Evolutionary conservation across 78 protist genomes (phyloP).

Genomic region (Speleostelium caveatum): DNA sequence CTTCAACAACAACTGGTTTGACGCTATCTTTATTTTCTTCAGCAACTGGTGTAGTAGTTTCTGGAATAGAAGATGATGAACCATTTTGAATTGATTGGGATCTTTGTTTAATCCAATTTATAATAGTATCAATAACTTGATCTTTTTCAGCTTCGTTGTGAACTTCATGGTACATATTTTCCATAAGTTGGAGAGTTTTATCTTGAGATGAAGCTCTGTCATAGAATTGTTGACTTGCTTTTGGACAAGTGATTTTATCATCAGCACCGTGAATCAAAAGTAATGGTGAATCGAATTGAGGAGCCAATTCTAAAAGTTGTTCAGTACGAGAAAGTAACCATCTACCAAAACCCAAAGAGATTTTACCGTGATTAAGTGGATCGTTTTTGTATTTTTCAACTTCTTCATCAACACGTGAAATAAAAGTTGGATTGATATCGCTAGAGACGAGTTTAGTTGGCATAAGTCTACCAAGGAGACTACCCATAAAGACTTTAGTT

Average conservation of each 20-base stretch:
- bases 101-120: slow-evolving; percentile 48
- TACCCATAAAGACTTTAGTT: slow-evolving; percentile 34
- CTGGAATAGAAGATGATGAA: background rate
- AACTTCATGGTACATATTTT: slow-evolving; percentile 63
- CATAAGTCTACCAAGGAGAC: slow-evolving; percentile 1
- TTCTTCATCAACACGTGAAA: slow-evolving; percentile 16
- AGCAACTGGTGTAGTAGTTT: background rate
- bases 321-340: slow-evolving; percentile 50
- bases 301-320: slow-evolving; percentile 35
- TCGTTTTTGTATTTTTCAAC: slow-evolving; percentile 29
- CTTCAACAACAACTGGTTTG: slow-evolving; percentile 19
- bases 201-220: slow-evolving; percentile 43
- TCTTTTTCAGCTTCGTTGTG: slow-evolving; percentile 55
- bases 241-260: slow-evolving; percentile 77
- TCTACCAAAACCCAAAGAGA: slow-evolving; percentile 60
- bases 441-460: slow-evolving; percentile 7
- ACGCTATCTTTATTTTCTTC: background rate
- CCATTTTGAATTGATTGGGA: background rate
- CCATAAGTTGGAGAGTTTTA: slow-evolving; percentile 69
- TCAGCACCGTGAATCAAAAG: slow-evolving; percentile 60
- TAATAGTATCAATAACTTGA: slow-evolving; percentile 13
- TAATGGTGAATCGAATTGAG: slow-evolving; percentile 47
- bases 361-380: slow-evolving; percentile 31
- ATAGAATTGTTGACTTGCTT: slow-evolving; percentile 56
- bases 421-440: slow-evolving; percentile 16